Evolutionary conservation across 2,329 filamentous ascomycete species (phyloP), one percentile per base, ranked within the genome.

Genomic region (Ustulina deusta): DNA sequence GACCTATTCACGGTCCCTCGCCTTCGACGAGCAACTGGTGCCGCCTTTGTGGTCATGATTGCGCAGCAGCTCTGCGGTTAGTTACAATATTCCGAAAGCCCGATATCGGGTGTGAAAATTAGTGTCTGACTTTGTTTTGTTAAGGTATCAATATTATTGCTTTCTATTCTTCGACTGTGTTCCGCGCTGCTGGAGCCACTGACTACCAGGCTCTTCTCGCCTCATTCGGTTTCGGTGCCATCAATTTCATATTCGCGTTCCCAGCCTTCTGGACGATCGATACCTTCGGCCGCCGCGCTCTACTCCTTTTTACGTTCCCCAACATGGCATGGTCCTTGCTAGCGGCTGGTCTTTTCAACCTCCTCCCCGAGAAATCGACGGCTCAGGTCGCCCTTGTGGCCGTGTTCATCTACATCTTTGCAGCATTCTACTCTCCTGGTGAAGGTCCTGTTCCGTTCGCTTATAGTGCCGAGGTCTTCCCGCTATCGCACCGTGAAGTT

Each of bases 11-110:
- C 87, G 7, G 85, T 93, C 65, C 89, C 91, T 1, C 86, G 91
- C 54, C 83, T 91, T 15, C 86, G 90, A 20, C 85, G 90, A 46
- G 93, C 93, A 1, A 94, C 89, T 6, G 84, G 92, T 38, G 93
- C 92, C 7, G 91, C 92, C 0, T 91, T 90, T 70, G 88, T 89
- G 0, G 92, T 95, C 71, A 97, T 97, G 93, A 89, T 91, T 73
- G 89, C 88, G 0, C 90, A 92, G 78, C 89, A 91, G 77, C 89
- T 91, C 85, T 91, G 89, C 73, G 87, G 79, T 71, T 27, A 68
- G 69, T 66, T 44, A 13, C 13, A 13, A 32, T 7, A 61, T 40
- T 15, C 27, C 20, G 3, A 61, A 49, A 32, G 9, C 17, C 5
- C 11, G 1, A 2, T 27, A 57, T 48, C 6, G 5, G 11, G 38